Evolutionary conservation across 2,329 filamentous ascomycete genomes (phyloP).

Genomic region (Dactylonectria estremocensis): DNA sequence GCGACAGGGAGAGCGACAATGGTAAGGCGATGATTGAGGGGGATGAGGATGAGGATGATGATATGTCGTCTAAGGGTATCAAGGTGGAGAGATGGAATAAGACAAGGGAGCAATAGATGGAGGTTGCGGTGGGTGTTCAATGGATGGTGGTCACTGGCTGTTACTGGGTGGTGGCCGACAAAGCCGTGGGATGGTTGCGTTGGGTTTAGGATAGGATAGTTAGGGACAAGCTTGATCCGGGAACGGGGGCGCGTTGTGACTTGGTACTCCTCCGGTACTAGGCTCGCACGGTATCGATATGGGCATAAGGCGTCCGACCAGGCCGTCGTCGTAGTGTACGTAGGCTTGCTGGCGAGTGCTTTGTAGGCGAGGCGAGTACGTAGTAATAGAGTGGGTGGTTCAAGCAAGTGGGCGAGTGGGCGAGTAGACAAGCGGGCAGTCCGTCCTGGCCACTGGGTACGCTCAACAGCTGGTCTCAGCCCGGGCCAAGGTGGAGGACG

Average conservation of each 20-base stretch:
- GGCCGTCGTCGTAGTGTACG: no score
- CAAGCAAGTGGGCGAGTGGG: not conserved
- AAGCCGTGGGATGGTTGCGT: slow-evolving; percentile 21
- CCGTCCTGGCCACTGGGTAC: not conserved
- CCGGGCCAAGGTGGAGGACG: slow-evolving; percentile 17
- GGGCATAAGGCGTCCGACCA: slow-evolving; percentile 27
- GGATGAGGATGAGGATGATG: not conserved
- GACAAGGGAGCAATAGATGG: slow-evolving; percentile 16
- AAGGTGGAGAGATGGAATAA: slow-evolving; percentile 6
- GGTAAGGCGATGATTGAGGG: slow-evolving; percentile 15
- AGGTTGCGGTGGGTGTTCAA: not conserved
- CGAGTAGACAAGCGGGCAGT: slow-evolving; percentile 7
- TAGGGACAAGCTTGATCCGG: slow-evolving; percentile 25
- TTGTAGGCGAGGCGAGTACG: no score
- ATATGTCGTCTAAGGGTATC: slow-evolving; percentile 1
- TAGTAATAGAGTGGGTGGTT: no score
- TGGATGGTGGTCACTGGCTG: no score
- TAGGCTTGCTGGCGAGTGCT: no score
- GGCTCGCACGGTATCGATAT: slow-evolving; percentile 11
- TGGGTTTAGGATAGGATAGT: slow-evolving; percentile 17
- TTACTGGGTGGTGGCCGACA: slow-evolving; percentile 12
- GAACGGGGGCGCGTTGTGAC: slow-evolving; percentile 25
- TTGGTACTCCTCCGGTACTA: slow-evolving; percentile 14
- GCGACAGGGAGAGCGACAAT: slow-evolving; percentile 31
- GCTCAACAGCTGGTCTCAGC: slow-evolving; percentile 25